A percentile compares a stretch with the other conserved stretches of the same genome.
phyloP scores from a whole-genome alignment of 192 early-diverging fungal species.

The Mortierella antarctica region DNA sequence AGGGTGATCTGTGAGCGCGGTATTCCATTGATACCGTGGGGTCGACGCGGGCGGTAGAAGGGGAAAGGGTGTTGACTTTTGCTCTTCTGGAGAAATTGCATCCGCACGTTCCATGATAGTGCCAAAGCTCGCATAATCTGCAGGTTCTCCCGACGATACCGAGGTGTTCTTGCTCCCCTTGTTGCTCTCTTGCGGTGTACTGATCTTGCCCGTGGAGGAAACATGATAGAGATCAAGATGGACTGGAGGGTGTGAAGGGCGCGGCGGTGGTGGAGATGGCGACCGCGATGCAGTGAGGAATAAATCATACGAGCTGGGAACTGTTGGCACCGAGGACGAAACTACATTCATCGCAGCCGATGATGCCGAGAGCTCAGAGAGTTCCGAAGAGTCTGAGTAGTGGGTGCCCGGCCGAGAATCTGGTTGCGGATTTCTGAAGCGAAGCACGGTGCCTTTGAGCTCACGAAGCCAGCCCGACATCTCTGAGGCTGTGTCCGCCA shows the following conservation, averaged over 20 bases:
- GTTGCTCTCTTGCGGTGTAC: neutral
- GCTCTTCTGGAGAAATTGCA: slow-evolving; percentile 10
- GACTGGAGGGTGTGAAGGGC: slow-evolving; percentile 17
- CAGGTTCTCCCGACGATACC: slow-evolving; percentile 6
- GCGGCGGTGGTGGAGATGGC: slow-evolving; percentile 24
- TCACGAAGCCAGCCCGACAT: slow-evolving; percentile 53
- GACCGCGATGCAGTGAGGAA: neutral
- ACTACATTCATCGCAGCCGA: slow-evolving; percentile 10
- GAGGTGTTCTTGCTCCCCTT: slow-evolving; percentile 21
- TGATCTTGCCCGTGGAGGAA: slow-evolving; percentile 2
- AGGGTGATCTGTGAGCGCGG: too few relatives aligned
- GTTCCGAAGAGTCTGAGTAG: slow-evolving; percentile 43
- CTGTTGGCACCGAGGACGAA: slow-evolving; percentile 4
- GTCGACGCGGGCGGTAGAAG: neutral
- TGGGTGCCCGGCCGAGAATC: slow-evolving; percentile 22
- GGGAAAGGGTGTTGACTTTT: neutral
- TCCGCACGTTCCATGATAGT: slow-evolving; percentile 50
- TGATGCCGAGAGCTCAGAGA: slow-evolving; percentile 31
- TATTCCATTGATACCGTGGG: neutral
- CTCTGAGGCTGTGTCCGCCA: slow-evolving; percentile 51
- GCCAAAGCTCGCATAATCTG: slow-evolving; percentile 50
- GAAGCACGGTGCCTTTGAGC: slow-evolving; percentile 52
- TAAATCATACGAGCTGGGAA: slow-evolving; percentile 16
- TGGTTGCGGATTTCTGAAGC: slow-evolving; percentile 8
- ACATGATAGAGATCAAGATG: slow-evolving; percentile 19